Percentiles rank a stretch among this genome's conserved stretches.
These are phyloP conservation scores for Escallonia herrerae DNA, from an alignment of 129 eudicot species.

Conservation along the genomic window DNA sequence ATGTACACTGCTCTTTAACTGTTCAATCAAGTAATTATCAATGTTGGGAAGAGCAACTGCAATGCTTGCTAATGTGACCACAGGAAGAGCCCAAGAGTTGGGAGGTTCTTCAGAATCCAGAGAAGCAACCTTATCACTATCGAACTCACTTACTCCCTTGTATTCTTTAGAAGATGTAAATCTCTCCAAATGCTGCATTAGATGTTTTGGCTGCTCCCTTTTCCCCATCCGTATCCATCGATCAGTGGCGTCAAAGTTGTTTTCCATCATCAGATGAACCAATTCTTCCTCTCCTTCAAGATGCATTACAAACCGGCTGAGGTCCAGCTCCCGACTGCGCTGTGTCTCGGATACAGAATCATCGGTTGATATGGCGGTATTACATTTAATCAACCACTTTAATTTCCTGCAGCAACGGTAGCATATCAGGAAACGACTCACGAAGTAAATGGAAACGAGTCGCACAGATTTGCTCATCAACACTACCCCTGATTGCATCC, in stretches of 20 bases:
- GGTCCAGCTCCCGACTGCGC: conserved; percentile 1
- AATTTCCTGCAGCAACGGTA: background rate
- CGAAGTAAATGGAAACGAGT: conserved; percentile 21
- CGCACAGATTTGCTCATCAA: conserved; percentile 38
- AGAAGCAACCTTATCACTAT: conserved; percentile 37
- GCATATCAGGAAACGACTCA: background rate
- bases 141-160: conserved; percentile 40
- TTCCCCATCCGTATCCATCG: conserved; percentile 51
- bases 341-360: conserved; percentile 7
- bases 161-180: conserved; percentile 19
- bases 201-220: conserved; percentile 45
- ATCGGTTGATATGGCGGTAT: background rate
- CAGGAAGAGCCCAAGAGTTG: conserved; percentile 78
- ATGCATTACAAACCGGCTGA: conserved; percentile 54
- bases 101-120: conserved; percentile 46
- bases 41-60: conserved; percentile 44
- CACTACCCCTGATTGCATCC: conserved; percentile 31
- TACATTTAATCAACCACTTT: conserved; percentile 1
- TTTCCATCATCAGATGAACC: conserved; percentile 45
- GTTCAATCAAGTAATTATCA: conserved; percentile 20
- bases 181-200: conserved; percentile 35
- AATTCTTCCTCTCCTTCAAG: conserved; percentile 73
- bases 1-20: conserved; percentile 35
- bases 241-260: conserved; percentile 33
- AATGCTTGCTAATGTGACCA: conserved; percentile 63